These are phyloP conservation scores for Hypoxylon sp. DNA, from an alignment of 2,329 filamentous ascomycete species.

Conservation along the genomic window DNA sequence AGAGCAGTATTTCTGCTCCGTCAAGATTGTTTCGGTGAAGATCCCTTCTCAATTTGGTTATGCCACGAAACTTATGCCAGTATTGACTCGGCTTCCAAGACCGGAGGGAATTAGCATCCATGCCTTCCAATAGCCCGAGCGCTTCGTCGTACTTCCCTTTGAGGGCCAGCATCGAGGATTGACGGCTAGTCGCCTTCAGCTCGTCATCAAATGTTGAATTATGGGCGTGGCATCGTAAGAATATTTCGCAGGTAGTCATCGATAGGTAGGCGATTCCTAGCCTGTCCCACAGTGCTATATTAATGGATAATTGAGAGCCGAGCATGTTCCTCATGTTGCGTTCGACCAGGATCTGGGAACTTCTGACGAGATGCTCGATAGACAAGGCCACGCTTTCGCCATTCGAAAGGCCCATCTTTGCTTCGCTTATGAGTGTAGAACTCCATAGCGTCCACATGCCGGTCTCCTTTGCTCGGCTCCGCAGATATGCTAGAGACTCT, in stretches of 20 bases:
- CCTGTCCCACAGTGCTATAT: slow-evolving; percentile 80
- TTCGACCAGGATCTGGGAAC: slow-evolving; percentile 84
- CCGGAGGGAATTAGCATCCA: slow-evolving; percentile 73
- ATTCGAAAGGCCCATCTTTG: slow-evolving; percentile 80
- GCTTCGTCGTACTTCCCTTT: slow-evolving; percentile 80
- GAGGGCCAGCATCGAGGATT: slow-evolving; percentile 75
- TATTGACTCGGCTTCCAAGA: slow-evolving; percentile 84
- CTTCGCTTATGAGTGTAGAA: slow-evolving; percentile 86
- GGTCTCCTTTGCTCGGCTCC: slow-evolving; percentile 85
- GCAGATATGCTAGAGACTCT: slow-evolving; percentile 86
- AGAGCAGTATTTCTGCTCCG: slow-evolving; percentile 64
- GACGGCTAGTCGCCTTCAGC: slow-evolving; percentile 79
- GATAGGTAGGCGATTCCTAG: slow-evolving; percentile 73
- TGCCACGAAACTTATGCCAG: slow-evolving; percentile 74
- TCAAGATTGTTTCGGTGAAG: slow-evolving; percentile 68
- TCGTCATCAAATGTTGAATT: slow-evolving; percentile 77
- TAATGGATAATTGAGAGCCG: slow-evolving; percentile 79
- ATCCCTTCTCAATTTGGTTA: slow-evolving; percentile 74
- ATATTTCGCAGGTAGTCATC: slow-evolving; percentile 75
- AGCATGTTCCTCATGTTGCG: slow-evolving; percentile 80
- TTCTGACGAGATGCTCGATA: slow-evolving; percentile 84
- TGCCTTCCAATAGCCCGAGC: slow-evolving; percentile 67
- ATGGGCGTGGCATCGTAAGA: slow-evolving; percentile 77
- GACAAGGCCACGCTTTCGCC: slow-evolving; percentile 74
- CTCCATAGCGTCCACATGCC: slow-evolving; percentile 89